phyloP scores from a whole-genome alignment of 306 rosid species.

The Lablab purpureus region DNA sequence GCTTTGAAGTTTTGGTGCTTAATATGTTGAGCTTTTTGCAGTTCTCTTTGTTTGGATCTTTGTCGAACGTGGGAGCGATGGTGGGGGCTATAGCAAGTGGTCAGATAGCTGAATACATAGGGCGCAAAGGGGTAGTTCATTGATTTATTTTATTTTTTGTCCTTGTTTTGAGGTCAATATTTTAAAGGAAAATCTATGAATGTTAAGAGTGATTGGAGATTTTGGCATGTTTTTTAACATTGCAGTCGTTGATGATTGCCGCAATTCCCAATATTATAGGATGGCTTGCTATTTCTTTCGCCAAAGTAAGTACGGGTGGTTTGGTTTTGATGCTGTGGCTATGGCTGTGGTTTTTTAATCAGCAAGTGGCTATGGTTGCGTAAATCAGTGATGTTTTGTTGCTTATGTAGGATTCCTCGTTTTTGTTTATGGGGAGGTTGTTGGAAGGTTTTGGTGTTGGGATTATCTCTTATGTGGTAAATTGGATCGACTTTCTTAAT shows the following conservation, averaged over 20 bases:
- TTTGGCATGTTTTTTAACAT: conserved; percentile 42
- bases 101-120: conserved; percentile 80
- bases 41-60: conserved; percentile 84
- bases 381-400: background rate
- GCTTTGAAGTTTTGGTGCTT: conserved; percentile 18
- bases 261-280: conserved; percentile 77
- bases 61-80: conserved; percentile 91
- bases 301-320: conserved; percentile 57
- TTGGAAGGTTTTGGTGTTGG: conserved; percentile 97
- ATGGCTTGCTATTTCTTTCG: conserved; percentile 79
- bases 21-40: conserved; percentile 28
- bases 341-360: background rate
- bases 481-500: background rate
- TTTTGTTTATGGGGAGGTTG: conserved; percentile 83
- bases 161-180: background rate
- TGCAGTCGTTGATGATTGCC: conserved; percentile 81
- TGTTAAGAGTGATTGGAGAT: conserved; percentile 6
- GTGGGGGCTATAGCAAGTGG: conserved; percentile 93
- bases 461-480: conserved; percentile 89
- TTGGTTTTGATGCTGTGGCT: conserved; percentile 12
- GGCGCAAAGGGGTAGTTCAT: conserved; percentile 82
- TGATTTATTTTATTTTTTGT: background rate
- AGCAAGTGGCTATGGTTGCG: no score
- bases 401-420: conserved; percentile 68
- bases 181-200: conserved; percentile 3